Evolutionary conservation across 23 red algal species (phyloP).

Genomic region (Gracilaria gracilis): DNA sequence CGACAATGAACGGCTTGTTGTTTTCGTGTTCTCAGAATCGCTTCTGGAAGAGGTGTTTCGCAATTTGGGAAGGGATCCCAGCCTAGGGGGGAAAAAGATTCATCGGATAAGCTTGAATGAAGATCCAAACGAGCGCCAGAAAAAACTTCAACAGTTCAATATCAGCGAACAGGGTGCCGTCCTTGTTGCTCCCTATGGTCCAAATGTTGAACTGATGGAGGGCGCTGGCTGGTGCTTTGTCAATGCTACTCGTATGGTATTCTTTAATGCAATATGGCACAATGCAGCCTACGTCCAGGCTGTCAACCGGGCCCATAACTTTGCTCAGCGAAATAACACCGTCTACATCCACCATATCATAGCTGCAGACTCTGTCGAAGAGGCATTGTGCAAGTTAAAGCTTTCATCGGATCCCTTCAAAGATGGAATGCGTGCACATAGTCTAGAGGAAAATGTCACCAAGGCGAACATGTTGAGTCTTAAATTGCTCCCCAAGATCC

Average conservation of each 20-base stretch:
- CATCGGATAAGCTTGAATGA: conserved; percentile 4
- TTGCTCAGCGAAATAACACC: conserved; percentile 25
- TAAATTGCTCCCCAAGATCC: neutral
- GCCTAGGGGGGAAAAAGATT: neutral
- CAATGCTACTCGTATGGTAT: conserved; percentile 40
- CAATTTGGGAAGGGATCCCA: neutral
- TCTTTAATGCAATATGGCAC: conserved; percentile 56
- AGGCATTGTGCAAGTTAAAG: neutral
- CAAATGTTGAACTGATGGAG: conserved; percentile 45
- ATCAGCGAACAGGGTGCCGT: conserved; percentile 16
- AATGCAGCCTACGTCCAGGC: conserved; percentile 26
- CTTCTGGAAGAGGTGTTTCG: conserved; percentile 5
- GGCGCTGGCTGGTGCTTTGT: conserved; percentile 58
- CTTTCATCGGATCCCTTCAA: neutral
- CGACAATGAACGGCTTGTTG: conserved; percentile 16
- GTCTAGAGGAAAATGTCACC: neutral
- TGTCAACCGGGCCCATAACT: conserved; percentile 59
- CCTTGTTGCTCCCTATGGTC: conserved; percentile 51
- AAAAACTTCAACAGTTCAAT: conserved; percentile 45
- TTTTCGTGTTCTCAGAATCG: conserved; percentile 13
- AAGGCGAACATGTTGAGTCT: neutral
- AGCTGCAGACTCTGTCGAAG: conserved; percentile 13
- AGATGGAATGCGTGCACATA: neutral
- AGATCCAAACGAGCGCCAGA: neutral
- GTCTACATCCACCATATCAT: conserved; percentile 29